Percentiles rank a stretch among this genome's conserved stretches.
Evolutionary conservation across 2,329 filamentous ascomycete genomes (phyloP).

Genomic region (Fusarium sp.): DNA sequence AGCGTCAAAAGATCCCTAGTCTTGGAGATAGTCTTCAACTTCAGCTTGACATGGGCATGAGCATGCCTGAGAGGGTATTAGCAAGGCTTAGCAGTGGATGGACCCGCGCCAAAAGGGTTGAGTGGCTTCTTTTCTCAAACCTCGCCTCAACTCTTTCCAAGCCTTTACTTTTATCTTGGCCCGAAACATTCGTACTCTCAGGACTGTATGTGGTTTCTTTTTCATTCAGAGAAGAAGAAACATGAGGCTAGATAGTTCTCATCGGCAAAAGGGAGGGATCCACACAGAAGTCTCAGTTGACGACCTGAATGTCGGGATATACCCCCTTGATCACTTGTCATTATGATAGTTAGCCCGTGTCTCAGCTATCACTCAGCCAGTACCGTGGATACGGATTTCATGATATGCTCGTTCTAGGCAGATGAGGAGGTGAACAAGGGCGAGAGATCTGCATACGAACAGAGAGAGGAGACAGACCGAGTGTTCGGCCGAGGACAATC

Average conservation of each 20-base stretch:
- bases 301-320: slow-evolving; percentile 32
- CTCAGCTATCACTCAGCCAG: slow-evolving; percentile 31
- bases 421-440: slow-evolving; percentile 15
- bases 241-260: slow-evolving; percentile 5
- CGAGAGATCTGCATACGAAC: slow-evolving; percentile 19
- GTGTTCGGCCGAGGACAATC: slow-evolving; percentile 12
- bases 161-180: slow-evolving; percentile 8
- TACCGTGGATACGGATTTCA: slow-evolving; percentile 31
- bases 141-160: not conserved
- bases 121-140: slow-evolving; percentile 16
- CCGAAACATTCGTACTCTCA: not conserved
- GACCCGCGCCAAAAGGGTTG: slow-evolving; percentile 10
- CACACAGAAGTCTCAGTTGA: slow-evolving; percentile 31
- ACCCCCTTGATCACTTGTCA: slow-evolving; percentile 27
- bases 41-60: slow-evolving; percentile 21
- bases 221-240: slow-evolving; percentile 1
- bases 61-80: slow-evolving; percentile 5
- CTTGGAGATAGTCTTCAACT: not conserved
- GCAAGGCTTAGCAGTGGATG: not conserved
- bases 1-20: slow-evolving; percentile 5
- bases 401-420: not conserved
- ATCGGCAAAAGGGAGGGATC: slow-evolving; percentile 26
- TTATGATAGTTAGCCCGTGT: slow-evolving; percentile 19
- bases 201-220: not conserved
- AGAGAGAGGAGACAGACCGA: not conserved